Conservation (phyloP, 352 stramenopile genomes). For the Phytopythium cucurbitacearum region DNA sequence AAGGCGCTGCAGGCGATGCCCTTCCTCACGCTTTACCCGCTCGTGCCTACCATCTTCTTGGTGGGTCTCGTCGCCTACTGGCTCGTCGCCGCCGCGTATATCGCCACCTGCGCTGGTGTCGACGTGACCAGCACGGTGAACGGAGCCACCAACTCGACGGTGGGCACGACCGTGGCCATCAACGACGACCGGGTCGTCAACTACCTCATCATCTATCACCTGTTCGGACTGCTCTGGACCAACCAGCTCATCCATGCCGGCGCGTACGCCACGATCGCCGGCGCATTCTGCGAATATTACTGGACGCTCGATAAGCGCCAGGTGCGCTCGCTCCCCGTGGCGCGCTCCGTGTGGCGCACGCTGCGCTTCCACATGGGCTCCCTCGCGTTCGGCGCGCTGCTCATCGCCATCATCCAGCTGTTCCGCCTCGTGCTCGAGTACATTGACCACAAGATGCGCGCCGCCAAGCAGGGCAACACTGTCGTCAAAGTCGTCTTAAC, state of each 20-base stretch:
- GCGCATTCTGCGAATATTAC: conserved; percentile 84
- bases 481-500: conserved; percentile 74
- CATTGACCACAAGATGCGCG: conserved; percentile 70
- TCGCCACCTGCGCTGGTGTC: conserved; percentile 62
- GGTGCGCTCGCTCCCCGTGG: conserved; percentile 37
- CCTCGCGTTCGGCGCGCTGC: conserved; percentile 81
- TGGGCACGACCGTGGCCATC: conserved; percentile 30
- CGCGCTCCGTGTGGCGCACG: conserved; percentile 58
- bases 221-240: conserved; percentile 84
- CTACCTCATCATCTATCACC: conserved; percentile 81
- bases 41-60: conserved; percentile 65
- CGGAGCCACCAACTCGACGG: conserved; percentile 14
- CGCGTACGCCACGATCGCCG: conserved; percentile 69
- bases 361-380: conserved; percentile 80
- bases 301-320: conserved; percentile 80
- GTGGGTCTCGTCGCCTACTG: conserved; percentile 71
- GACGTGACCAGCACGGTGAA: conserved; percentile 30
- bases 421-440: conserved; percentile 72
- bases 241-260: conserved; percentile 82
- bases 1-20: conserved; percentile 78
- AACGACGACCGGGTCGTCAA: conserved; percentile 63
- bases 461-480: conserved; percentile 57
- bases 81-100: conserved; percentile 71
- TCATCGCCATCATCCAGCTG: conserved; percentile 86
- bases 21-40: conserved; percentile 69